These are phyloP conservation scores for Claviceps arundinis DNA, from an alignment of 2,329 filamentous ascomycete species.

Conservation along the genomic window DNA sequence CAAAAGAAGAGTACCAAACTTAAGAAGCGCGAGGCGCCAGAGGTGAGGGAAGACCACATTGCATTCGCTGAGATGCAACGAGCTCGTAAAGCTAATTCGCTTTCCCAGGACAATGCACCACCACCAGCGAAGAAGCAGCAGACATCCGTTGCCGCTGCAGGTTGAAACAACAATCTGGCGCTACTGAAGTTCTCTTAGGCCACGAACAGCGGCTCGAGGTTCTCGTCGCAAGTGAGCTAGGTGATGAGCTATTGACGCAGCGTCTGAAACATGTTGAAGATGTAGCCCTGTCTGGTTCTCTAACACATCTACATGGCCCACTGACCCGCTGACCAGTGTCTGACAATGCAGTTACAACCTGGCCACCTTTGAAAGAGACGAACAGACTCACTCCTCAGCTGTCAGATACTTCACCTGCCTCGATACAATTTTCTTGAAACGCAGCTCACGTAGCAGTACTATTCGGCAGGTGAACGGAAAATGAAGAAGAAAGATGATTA, in stretches of 20 bases:
- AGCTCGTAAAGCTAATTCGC: slow-evolving; percentile 13
- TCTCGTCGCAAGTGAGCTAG: neutral
- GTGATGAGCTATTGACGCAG: neutral
- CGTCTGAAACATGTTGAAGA: neutral
- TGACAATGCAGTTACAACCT: slow-evolving; percentile 2
- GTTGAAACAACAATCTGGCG: slow-evolving; percentile 12
- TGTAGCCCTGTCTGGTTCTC: slow-evolving; percentile 2
- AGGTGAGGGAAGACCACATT: slow-evolving; percentile 22
- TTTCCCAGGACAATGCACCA: slow-evolving; percentile 21
- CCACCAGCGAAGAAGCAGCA: slow-evolving; percentile 29
- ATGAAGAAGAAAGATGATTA: neutral
- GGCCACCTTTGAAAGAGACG: neutral
- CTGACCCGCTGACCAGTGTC: slow-evolving; percentile 4
- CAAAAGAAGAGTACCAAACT: slow-evolving; percentile 37
- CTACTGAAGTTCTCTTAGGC: neutral
- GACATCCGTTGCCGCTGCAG: slow-evolving; percentile 26
- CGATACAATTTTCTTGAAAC: neutral
- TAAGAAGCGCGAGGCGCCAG: slow-evolving; percentile 37
- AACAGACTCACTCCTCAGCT: neutral
- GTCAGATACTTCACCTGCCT: neutral
- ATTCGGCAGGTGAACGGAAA: neutral
- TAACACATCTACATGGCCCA: neutral
- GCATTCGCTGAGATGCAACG: slow-evolving; percentile 3
- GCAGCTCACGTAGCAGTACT: neutral
- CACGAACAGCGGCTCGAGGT: neutral